phyloP scores from a whole-genome alignment of 2,329 filamentous ascomycete genomes.

The Aspergillus sergii region DNA sequence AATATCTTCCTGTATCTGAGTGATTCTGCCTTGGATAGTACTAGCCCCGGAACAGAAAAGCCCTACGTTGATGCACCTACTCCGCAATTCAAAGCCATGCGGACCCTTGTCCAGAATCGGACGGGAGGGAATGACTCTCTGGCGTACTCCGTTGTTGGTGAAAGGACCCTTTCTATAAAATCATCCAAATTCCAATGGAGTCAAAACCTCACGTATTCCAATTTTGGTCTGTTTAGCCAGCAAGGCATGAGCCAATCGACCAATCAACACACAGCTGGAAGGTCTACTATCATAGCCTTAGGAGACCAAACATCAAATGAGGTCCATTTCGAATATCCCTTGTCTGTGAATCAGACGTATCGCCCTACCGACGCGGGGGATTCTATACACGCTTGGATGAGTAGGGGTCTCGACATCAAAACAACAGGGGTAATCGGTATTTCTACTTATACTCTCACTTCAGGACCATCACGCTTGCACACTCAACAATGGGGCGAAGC shows the following conservation, averaged over 20 bases:
- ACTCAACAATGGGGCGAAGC: slow-evolving; percentile 35
- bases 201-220: background rate
- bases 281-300: background rate
- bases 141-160: background rate
- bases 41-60: background rate
- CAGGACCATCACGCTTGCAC: slow-evolving; percentile 27
- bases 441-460: slow-evolving; percentile 62
- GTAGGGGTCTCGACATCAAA: background rate
- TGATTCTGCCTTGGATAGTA: background rate
- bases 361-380: background rate
- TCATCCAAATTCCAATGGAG: background rate
- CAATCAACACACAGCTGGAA: background rate
- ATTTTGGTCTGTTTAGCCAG: background rate
- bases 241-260: background rate
- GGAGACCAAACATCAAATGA: background rate
- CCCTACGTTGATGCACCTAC: background rate
- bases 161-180: background rate
- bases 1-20: background rate
- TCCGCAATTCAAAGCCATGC: background rate
- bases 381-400: background rate
- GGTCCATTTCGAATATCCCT: background rate
- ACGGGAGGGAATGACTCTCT: background rate
- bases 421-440: slow-evolving; percentile 33
- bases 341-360: background rate
- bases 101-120: background rate